phyloP scores from a whole-genome alignment of 2,329 filamentous ascomycete genomes.

The Ceratocystis huliohia region DNA sequence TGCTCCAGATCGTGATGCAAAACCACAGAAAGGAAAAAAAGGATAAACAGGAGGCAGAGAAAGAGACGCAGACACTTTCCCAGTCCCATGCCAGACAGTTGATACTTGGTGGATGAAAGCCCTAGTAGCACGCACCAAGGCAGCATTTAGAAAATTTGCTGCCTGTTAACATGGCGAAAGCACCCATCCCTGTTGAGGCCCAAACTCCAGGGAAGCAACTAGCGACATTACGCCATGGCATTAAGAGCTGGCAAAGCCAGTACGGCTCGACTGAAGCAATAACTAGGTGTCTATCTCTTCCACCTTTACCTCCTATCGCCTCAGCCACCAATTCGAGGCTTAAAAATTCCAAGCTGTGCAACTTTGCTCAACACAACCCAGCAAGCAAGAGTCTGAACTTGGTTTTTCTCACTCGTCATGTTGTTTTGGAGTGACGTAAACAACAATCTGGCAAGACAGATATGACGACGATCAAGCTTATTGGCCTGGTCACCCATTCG shows the following conservation, averaged over 20 bases:
- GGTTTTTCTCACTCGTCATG: not conserved
- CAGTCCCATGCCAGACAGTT: not conserved
- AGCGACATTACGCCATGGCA: not conserved
- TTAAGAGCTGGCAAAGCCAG: not conserved
- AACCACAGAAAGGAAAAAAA: not conserved
- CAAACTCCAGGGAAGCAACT: not conserved
- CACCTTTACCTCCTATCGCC: no score
- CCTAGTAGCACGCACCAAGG: not conserved
- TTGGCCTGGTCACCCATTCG: not conserved
- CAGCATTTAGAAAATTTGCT: not conserved
- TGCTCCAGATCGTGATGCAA: not conserved
- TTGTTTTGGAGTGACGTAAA: conserved; percentile 13
- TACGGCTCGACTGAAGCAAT: not conserved
- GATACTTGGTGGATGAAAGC: not conserved
- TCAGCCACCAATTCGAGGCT: not conserved
- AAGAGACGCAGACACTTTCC: not conserved
- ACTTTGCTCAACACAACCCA: not conserved
- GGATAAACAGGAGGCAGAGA: not conserved
- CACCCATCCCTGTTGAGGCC: not conserved
- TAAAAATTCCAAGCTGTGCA: not conserved
- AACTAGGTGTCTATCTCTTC: not conserved
- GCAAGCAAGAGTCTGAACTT: not conserved
- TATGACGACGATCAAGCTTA: conserved; percentile 1
- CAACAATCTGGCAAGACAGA: not conserved
- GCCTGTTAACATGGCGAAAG: not conserved